Base-by-base conservation (phyloP, 371 early-diverging fungal genomes). In the Rhizopus arrhizus region DNA sequence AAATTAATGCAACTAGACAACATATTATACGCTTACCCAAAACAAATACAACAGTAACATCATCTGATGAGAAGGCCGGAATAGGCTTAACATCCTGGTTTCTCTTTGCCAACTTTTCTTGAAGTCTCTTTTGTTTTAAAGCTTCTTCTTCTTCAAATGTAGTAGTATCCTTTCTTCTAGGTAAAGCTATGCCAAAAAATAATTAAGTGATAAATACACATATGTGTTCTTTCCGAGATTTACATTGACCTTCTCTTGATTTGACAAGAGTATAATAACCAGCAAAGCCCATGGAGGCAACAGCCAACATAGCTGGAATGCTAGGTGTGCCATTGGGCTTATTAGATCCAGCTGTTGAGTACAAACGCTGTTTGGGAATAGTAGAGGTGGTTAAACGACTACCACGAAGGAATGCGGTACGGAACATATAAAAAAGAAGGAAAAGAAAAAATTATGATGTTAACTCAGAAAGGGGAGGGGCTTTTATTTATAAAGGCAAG, bases 31-130 rank as follows among this genome's bases (percentile, higher is more conserved):
- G 7, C 56, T 49, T 70, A 74, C 78, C 88, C 8, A 91, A 80
- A 3, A 91, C 89, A 67, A 90, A 90, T 32, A 88, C 81, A 53
- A 91, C 88, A 12, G 87, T 87, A 13, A 80, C 77, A 22, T 82
- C 75, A 38, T 78, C 68, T 29, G 66, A 41, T 29, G 73, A 70
- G 36, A 77, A 77, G 29, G 75, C 70, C 12, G 78, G 75, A 7
- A 69, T 48, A 55, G 69, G 65, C 59, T 63, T 64, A 15, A 35
- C 8, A 8, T 51, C 45, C 46, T 60, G 45, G 52, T 68, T 62
- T 32, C 54, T 60, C 48, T 54, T 63, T 35, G 58, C 65, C 15
- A 58, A 43, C 33, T 35, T 49, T 43, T 64, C 68, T 36, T 42
- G 59, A 22, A 59, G 41, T 53, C 48, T 49, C 50, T 64, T 63